Conservation (phyloP, 257 asterid species). For the Nicotiana attenuata region DNA sequence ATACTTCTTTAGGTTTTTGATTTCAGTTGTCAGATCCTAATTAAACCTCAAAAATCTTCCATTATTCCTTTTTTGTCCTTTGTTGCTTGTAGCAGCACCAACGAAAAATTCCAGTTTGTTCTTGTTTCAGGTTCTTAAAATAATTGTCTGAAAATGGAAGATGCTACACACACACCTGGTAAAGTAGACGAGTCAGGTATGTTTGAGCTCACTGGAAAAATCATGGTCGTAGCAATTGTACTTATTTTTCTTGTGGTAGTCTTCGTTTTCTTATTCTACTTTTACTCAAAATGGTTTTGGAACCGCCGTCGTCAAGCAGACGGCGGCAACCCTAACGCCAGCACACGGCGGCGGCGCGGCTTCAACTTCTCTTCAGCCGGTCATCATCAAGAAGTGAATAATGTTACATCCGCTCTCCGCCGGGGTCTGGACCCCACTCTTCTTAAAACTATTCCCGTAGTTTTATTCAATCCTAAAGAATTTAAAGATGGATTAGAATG, state of each 20-base stretch:
- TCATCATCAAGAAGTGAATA: conserved; percentile 35
- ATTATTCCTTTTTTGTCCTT: background rate
- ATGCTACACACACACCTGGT: conserved; percentile 15
- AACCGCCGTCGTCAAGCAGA: conserved; percentile 48
- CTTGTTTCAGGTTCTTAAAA: background rate
- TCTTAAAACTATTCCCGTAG: conserved; percentile 58
- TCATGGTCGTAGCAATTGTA: conserved; percentile 56
- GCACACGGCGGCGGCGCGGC: conserved; percentile 35
- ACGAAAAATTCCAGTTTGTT: background rate
- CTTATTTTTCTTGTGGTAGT: conserved; percentile 53
- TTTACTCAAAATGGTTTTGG: conserved; percentile 77
- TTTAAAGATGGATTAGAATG: conserved; percentile 61
- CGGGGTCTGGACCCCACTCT: conserved; percentile 58
- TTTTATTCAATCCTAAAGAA: conserved; percentile 36
- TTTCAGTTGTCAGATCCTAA: background rate
- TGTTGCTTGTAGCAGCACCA: background rate
- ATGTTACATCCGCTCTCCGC: conserved; percentile 26
- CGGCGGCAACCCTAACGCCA: conserved; percentile 20
- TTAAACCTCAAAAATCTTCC: background rate
- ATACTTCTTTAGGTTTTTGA: background rate
- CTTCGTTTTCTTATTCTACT: conserved; percentile 55
- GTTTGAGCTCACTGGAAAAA: conserved; percentile 58
- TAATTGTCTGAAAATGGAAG: conserved; percentile 34
- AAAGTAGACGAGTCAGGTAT: conserved; percentile 32
- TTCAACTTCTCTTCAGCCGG: conserved; percentile 45